Base-by-base conservation (phyloP, 345 rosid genomes). In the Orychophragmus violaceus region DNA sequence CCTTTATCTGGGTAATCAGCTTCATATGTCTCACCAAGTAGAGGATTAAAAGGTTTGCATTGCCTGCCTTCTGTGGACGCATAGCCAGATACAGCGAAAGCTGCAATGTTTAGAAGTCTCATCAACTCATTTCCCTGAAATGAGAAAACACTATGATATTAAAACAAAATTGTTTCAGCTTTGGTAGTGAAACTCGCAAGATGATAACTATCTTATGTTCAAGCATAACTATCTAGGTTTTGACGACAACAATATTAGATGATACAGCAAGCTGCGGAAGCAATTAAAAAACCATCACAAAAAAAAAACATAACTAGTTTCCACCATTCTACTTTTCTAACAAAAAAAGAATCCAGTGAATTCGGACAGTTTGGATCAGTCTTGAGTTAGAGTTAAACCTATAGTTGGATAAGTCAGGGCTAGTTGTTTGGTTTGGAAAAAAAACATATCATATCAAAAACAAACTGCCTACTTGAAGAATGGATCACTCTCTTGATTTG, bases 1-100 rank as follows among this genome's bases (percentile, higher is more conserved):
- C 99, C 99, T 87, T 90, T 94, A 78, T 94, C 99, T 10, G 99
- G 95, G 68, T 95, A 91, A 78, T 95, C 95, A 76, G 97, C 99
- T 71, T 95, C 99, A 36, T 91, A 95, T 28, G 99, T 95, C 79
- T 95, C 97, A 4, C 99, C 97, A 37, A 95, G 95, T 13, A 95
- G 89, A 72, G 99, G 99, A 74, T 94, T 94, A 74, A 94, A 94
- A 50, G 99, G 96, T 61, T 94, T 94, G 77, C 99, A 94, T 69
- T 94, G 99, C 68, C 97, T 80, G 39, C 99, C 99, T 83, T 91
- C 96, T 9, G 99, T 94, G 58, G 96, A 95, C 46, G 99, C 90
- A 80, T 95, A 95, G 48, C 97, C 96, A 70, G 99, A 95, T 62
- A 95, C 96, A 78, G 97, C 99, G 84, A 91, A 95, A 5, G 99